These are phyloP conservation scores for Scheffersomyces spartinae DNA, from an alignment of 805 yeast genomes.

Conservation along the genomic window DNA sequence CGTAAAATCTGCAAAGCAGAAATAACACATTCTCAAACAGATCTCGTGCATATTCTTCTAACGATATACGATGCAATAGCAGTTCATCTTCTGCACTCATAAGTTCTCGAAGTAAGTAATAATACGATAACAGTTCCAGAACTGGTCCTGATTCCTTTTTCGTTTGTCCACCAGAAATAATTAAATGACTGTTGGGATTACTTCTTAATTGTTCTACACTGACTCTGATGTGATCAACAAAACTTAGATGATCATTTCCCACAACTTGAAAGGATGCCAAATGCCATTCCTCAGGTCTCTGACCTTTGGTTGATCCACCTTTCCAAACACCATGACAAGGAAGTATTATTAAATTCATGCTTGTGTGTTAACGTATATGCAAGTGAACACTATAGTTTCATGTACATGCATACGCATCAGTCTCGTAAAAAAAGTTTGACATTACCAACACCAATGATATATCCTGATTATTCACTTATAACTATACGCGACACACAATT, in stretches of 20 bases:
- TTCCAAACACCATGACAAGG: constrained; percentile 57
- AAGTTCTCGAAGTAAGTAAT: constrained; percentile 28
- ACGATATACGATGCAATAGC: constrained; percentile 17
- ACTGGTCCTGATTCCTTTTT: constrained; percentile 40
- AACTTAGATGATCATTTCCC: constrained; percentile 57
- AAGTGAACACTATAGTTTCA: too few relatives aligned
- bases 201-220: constrained; percentile 27
- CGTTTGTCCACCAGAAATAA: constrained; percentile 66
- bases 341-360: constrained; percentile 22
- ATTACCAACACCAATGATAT: too few relatives aligned
- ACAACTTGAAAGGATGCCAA: constrained; percentile 58
- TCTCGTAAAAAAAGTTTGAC: too few relatives aligned
- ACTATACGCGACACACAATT: too few relatives aligned
- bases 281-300: constrained; percentile 44
- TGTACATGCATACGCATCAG: too few relatives aligned
- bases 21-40: constrained; percentile 69
- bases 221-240: constrained; percentile 45
- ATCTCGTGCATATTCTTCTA: constrained; percentile 70
- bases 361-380: not conserved
- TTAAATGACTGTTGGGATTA: constrained; percentile 19
- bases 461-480: too few relatives aligned
- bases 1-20: constrained; percentile 42
- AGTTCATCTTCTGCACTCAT: constrained; percentile 1
- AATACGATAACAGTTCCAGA: constrained; percentile 55
- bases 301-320: constrained; percentile 31